A percentile compares a stretch with the other conserved stretches of the same genome.
Evolutionary conservation across 176 grass and related monocot species (phyloP).

Genomic region (Cymbopogon citratus): DNA sequence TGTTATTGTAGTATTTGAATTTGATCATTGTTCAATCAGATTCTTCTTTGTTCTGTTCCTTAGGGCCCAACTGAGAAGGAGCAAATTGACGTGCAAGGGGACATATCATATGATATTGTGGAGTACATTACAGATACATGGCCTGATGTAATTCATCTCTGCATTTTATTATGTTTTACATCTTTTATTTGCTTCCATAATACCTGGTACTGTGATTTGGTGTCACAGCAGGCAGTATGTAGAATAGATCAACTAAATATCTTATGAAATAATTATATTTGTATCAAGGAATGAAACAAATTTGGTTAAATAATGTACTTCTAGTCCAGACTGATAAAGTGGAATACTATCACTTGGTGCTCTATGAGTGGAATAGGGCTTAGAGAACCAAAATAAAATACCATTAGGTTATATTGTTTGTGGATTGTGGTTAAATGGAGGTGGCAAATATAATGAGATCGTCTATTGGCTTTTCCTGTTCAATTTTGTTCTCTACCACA

Average conservation of each 20-base stretch:
- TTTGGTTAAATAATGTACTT: not conserved
- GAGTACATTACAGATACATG: conserved; percentile 97
- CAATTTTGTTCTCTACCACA: not conserved
- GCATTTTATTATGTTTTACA: conserved; percentile 5
- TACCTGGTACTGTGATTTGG: not conserved
- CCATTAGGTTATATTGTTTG: not conserved
- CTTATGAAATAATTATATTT: not conserved
- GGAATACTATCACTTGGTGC: not conserved
- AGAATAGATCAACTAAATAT: not conserved
- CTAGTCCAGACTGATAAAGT: not conserved
- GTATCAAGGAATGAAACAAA: not conserved
- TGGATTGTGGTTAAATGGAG: not conserved
- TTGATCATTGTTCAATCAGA: not conserved
- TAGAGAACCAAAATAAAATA: not conserved
- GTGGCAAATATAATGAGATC: not conserved
- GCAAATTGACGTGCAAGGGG: conserved; percentile 98
- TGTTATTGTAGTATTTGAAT: not conserved
- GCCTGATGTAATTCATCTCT: conserved; percentile 69
- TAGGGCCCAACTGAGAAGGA: conserved; percentile 99
- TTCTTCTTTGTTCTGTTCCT: not conserved
- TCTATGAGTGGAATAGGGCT: not conserved
- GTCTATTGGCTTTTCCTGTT: not conserved
- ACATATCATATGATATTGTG: conserved; percentile 96
- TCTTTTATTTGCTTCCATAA: not conserved
- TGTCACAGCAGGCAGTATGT: not conserved